Conservation (phyloP, 352 stramenopile genomes). For the Globisporangium ultimum region DNA sequence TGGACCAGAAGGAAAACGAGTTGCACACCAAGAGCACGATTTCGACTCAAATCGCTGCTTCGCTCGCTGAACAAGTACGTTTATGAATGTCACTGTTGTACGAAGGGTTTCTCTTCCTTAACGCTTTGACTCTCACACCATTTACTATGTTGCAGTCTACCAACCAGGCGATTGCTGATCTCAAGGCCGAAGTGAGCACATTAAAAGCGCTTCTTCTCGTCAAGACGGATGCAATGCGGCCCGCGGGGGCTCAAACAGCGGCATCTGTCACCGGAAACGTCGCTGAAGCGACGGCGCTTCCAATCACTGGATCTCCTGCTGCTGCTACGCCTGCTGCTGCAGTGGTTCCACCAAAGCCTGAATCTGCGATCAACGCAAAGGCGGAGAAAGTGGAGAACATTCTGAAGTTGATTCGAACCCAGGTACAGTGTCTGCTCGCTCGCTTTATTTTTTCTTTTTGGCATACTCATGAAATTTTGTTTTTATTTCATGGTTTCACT, state of each 20-base stretch:
- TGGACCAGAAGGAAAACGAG: conserved; percentile 60
- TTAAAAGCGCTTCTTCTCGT: conserved; percentile 54
- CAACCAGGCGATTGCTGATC: conserved; percentile 56
- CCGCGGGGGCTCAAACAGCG: background rate
- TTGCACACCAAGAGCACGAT: conserved; percentile 38
- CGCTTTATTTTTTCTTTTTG: background rate
- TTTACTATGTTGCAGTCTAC: conserved; percentile 19
- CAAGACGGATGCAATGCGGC: conserved; percentile 16
- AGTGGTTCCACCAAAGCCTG: background rate
- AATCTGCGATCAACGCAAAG: conserved; percentile 18
- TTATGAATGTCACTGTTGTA: background rate
- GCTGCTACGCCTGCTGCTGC: background rate
- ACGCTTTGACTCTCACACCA: no score
- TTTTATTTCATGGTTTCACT: background rate
- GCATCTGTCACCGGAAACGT: background rate
- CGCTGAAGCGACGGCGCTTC: background rate
- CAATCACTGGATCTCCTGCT: no score
- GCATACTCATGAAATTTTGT: background rate
- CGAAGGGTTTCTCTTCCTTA: no score
- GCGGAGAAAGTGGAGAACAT: conserved; percentile 41
- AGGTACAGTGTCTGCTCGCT: conserved; percentile 22
- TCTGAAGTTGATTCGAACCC: conserved; percentile 44
- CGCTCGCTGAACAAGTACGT: conserved; percentile 45
- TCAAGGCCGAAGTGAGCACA: conserved; percentile 67
- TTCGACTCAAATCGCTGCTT: conserved; percentile 38